Percentiles rank a stretch among this genome's conserved stretches.
These are phyloP conservation scores for Pestalotiopsis sp. DNA, from an alignment of 2,329 filamentous ascomycete genomes.

Conservation along the genomic window DNA sequence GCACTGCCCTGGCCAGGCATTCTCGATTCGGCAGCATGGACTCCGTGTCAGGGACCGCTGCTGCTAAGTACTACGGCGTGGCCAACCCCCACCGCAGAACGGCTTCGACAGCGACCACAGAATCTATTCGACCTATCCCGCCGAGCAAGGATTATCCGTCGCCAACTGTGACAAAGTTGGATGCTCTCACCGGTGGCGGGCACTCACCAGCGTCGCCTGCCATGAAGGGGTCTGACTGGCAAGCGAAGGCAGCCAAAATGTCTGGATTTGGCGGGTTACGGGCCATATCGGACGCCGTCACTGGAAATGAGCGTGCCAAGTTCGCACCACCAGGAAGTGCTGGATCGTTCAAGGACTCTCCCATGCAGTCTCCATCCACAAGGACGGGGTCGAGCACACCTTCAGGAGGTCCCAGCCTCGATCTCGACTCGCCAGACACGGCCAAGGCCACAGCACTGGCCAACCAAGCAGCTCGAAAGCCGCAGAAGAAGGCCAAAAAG, in stretches of 20 bases:
- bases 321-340: conserved; percentile 50
- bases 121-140: conserved; percentile 54
- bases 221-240: conserved; percentile 55
- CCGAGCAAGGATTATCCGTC: conserved; percentile 56
- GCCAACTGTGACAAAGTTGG: conserved; percentile 64
- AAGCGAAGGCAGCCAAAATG: conserved; percentile 55
- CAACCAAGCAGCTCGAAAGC: conserved; percentile 41
- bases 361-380: conserved; percentile 62
- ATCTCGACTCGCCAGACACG: conserved; percentile 74
- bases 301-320: conserved; percentile 56
- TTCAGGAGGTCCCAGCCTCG: conserved; percentile 70
- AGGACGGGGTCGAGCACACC: conserved; percentile 77
- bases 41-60: conserved; percentile 68
- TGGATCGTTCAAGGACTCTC: conserved; percentile 53
- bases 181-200: conserved; percentile 37
- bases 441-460: conserved; percentile 54
- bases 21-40: conserved; percentile 80
- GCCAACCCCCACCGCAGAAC: conserved; percentile 58
- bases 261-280: conserved; percentile 69
- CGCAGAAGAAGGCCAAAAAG: conserved; percentile 78
- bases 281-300: conserved; percentile 79
- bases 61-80: conserved; percentile 71
- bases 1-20: conserved; percentile 69
- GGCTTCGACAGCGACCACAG: conserved; percentile 61
- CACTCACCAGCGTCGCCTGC: conserved; percentile 48